phyloP scores from a whole-genome alignment of 768 basidiomycete genomes.

The Chalciporus pseudorubinellus region DNA sequence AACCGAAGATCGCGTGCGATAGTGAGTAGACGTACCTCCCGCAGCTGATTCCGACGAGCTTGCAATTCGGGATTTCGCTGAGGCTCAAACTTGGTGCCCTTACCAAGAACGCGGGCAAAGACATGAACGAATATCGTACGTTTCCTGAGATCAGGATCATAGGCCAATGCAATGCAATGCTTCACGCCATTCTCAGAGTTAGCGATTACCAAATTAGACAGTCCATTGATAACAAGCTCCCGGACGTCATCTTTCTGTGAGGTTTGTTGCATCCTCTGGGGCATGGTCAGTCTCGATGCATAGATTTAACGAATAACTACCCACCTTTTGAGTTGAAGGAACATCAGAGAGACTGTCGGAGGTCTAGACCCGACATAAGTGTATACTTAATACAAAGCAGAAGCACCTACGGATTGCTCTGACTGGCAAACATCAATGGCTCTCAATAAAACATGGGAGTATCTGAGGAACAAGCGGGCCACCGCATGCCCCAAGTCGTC shows the following conservation, averaged over 20 bases:
- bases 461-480: constrained; percentile 77
- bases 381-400: background rate
- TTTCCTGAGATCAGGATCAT: constrained; percentile 65
- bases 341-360: constrained; percentile 52
- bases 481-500: constrained; percentile 69
- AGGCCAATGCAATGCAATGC: constrained; percentile 78
- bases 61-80: constrained; percentile 49
- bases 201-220: constrained; percentile 76
- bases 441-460: constrained; percentile 63
- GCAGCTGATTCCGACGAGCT: constrained; percentile 50
- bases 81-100: constrained; percentile 75
- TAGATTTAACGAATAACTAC: background rate
- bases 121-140: constrained; percentile 82
- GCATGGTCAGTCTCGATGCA: constrained; percentile 6
- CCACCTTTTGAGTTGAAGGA: constrained; percentile 47
- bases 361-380: constrained; percentile 30
- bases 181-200: constrained; percentile 89
- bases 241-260: constrained; percentile 62
- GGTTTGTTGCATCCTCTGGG: constrained; percentile 41
- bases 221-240: constrained; percentile 74
- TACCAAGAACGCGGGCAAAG: constrained; percentile 75
- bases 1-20: constrained; percentile 2
- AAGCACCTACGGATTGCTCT: constrained; percentile 42
- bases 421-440: constrained; percentile 53
- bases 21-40: constrained; percentile 46